phyloP scores from a whole-genome alignment of 129 eudicot species.

The Mikania micrantha region DNA sequence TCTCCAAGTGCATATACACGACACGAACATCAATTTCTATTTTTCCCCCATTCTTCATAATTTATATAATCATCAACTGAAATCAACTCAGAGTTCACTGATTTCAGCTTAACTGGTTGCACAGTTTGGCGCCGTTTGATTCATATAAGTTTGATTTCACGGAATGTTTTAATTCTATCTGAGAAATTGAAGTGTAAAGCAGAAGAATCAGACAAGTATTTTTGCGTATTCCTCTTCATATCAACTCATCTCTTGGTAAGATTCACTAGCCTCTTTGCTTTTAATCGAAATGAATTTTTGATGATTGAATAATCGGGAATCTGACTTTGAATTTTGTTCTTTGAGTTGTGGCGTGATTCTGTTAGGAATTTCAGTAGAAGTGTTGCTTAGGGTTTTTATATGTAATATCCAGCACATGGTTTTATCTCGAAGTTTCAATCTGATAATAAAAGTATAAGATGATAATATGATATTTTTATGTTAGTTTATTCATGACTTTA shows the following conservation, averaged over 20 bases:
- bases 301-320: neutral
- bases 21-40: neutral
- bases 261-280: neutral
- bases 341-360: neutral
- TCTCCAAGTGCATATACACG: constrained; percentile 15
- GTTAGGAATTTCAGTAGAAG: too few relatives aligned
- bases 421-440: neutral
- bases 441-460: neutral
- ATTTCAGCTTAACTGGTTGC: constrained; percentile 8
- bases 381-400: constrained; percentile 17
- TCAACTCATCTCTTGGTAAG: constrained; percentile 7
- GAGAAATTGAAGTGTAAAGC: constrained; percentile 10
- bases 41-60: neutral
- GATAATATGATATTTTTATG: neutral
- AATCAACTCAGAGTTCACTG: constrained; percentile 3
- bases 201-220: constrained; percentile 5
- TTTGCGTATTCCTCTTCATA: neutral
- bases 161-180: neutral
- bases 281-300: constrained; percentile 12
- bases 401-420: neutral
- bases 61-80: constrained; percentile 4
- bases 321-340: constrained; percentile 6
- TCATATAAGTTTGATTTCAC: constrained; percentile 13
- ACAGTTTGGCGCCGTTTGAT: constrained; percentile 16
- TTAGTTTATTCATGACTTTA: neutral